Evolutionary conservation across 345 rosid species (phyloP), one percentile per base, ranked within the genome.

Genomic region (Jatropha curcas): DNA sequence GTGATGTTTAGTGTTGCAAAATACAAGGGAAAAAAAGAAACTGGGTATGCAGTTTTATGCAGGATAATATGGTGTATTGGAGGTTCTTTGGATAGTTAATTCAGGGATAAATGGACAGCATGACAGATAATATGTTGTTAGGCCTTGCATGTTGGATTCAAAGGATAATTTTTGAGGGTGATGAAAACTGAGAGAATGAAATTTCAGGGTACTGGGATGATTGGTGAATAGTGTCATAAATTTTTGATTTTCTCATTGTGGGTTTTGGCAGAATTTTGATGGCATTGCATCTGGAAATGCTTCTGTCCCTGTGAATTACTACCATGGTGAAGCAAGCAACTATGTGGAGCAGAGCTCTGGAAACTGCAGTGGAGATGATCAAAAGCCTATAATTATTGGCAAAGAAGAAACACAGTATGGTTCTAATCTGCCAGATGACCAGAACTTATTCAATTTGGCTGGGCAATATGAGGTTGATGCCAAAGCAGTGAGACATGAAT

Each of bases 261-360:
- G 33, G 46, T 71, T 63, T 48, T 43, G 45, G 68, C 85, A 90
- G 97, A 83, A 73, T 75, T 70, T 69, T 65, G 83, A 81, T 11
- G 61, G 70, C 33, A 83, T 64, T 61, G 73, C 81, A 27, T 73
- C 79, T 74, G 96, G 71, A 80, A 80, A 86, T 71, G 72, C 77
- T 77, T 58, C 78, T n/a, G 39, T 65, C 48, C 84, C 88, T 11
- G 68, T 74, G 71, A 85, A 82, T 76, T 83, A 82, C 80, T 72
- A 75, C 70, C 73, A 82, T 66, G 98, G 88, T 17, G 97, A 86
- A 45, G 67, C 89, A 27, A 87, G 91, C 82, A 85, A 81, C 70
- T 71, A 79, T 39, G 73, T 60, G 39, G 88, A 82, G 72, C 81
- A 64, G 43, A 4, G 11, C 33, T 81, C 83, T 24, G 71, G 65